Evolutionary conservation across 768 basidiomycete genomes (phyloP), one percentile per base, ranked within the genome.

Genomic region (Steccherinum ochraceum): DNA sequence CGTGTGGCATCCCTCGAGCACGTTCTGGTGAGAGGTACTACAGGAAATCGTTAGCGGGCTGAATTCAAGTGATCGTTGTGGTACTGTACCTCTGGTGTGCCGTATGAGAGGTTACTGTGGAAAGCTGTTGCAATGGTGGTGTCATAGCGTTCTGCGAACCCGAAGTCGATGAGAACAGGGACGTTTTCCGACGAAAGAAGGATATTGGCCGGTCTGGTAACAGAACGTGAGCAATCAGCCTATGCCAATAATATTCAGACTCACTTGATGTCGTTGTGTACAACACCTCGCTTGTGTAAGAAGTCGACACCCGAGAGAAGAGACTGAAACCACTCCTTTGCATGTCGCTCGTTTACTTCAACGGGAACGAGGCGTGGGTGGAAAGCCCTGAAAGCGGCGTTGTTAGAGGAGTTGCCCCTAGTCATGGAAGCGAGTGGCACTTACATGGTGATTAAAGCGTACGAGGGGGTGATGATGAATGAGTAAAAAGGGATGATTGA

Each of bases 21-120:
- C 96, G 83, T 66, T 94, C 89, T 0, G 95, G 94, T 5, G 89
- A 86, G 5, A 97, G 81, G 67, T 97, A 98, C 86, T 93, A n/a
- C 10, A 46, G 19, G n/a, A n/a, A n/a, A n/a, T n/a, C n/a, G n/a
- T n/a, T n/a, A n/a, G n/a, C n/a, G n/a, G n/a, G n/a, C n/a, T n/a
- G n/a, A n/a, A n/a, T n/a, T n/a, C n/a, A n/a, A n/a, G n/a, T n/a
- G n/a, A 58, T 23, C n/a, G n/a, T n/a, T n/a, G n/a, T n/a, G n/a
- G n/a, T n/a, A n/a, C n/a, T n/a, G n/a, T 63, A 90, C 89, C 73
- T 95, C 93, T 23, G 93, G 93, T 3, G 94, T 98, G 4, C 93
- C 95, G 62, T 89, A 89, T 0, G 89, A 80, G 43, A 91, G 75
- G 59, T 88, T 88, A 58, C 86, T 89, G 56, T 83, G 81, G 71